These are phyloP conservation scores for Myriosclerotinia duriaeana DNA, from an alignment of 2,329 filamentous ascomycete species.

Conservation along the genomic window DNA sequence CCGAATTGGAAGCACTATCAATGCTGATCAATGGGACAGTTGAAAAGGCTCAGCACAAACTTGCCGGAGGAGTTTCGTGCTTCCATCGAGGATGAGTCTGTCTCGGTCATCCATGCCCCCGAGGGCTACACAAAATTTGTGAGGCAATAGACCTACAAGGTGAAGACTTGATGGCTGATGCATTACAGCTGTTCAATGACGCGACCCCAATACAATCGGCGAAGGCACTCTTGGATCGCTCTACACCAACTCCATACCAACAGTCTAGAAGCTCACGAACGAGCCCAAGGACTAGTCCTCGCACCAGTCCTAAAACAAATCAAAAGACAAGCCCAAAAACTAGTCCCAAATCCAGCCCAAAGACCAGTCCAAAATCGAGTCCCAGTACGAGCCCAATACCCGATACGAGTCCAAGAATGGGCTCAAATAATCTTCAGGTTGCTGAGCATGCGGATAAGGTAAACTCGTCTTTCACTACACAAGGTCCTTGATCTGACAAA, in stretches of 20 bases:
- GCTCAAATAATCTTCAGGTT: constrained; percentile 5
- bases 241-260: constrained; percentile 40
- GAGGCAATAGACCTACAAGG: constrained; percentile 35
- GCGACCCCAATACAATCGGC: constrained; percentile 12
- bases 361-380: constrained; percentile 3
- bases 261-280: constrained; percentile 30
- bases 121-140: constrained; percentile 82
- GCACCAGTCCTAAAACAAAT: constrained; percentile 12
- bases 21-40: constrained; percentile 33
- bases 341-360: constrained; percentile 4
- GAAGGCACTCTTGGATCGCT: constrained; percentile 31
- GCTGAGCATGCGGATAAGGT: constrained; percentile 33
- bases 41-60: constrained; percentile 48
- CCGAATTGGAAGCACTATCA: constrained; percentile 21
- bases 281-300: constrained; percentile 15
- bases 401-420: constrained; percentile 8
- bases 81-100: constrained; percentile 69
- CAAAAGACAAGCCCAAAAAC: constrained; percentile 16
- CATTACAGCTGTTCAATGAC: constrained; percentile 12
- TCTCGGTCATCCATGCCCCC: constrained; percentile 89
- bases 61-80: constrained; percentile 58
- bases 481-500: not conserved
- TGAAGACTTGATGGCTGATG: constrained; percentile 9
- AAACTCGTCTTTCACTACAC: not conserved
- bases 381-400: constrained; percentile 10